phyloP scores from a whole-genome alignment of 2,329 filamentous ascomycete genomes.

The Magnaporthales sp. region DNA sequence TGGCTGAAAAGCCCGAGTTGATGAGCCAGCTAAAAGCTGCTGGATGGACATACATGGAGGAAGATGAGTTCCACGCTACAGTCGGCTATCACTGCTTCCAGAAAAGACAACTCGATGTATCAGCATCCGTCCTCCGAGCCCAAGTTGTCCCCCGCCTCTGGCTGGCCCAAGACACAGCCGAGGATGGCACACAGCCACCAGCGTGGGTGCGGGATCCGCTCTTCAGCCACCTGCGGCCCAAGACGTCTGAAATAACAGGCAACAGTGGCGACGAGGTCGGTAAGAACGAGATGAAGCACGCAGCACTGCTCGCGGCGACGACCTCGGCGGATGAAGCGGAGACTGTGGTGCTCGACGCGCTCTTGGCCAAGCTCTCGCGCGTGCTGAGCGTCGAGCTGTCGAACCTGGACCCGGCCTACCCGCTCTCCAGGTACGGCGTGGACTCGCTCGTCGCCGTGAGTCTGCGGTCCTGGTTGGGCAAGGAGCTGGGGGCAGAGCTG shows the following conservation, averaged over 20 bases:
- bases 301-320: slow-evolving; percentile 2
- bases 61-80: slow-evolving; percentile 9
- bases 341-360: slow-evolving; percentile 12
- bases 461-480: slow-evolving; percentile 16
- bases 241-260: not conserved
- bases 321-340: not conserved
- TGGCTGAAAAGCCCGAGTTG: slow-evolving; percentile 6
- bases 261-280: not conserved
- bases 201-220: slow-evolving; percentile 4
- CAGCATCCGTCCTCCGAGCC: not conserved
- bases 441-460: slow-evolving; percentile 19
- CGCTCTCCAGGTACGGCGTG: slow-evolving; percentile 17
- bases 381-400: slow-evolving; percentile 15
- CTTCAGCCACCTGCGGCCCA: slow-evolving; percentile 3
- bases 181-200: slow-evolving; percentile 1
- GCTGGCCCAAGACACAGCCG: slow-evolving; percentile 5
- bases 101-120: not conserved
- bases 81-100: slow-evolving; percentile 3
- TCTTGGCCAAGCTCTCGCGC: slow-evolving; percentile 17
- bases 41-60: slow-evolving; percentile 10
- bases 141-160: slow-evolving; percentile 5
- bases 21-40: slow-evolving; percentile 3
- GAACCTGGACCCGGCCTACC: slow-evolving; percentile 13
- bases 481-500: slow-evolving; percentile 15
- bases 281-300: not conserved